Base-by-base conservation (phyloP, 2,329 filamentous ascomycete genomes). In the Diaporthe destruens region DNA sequence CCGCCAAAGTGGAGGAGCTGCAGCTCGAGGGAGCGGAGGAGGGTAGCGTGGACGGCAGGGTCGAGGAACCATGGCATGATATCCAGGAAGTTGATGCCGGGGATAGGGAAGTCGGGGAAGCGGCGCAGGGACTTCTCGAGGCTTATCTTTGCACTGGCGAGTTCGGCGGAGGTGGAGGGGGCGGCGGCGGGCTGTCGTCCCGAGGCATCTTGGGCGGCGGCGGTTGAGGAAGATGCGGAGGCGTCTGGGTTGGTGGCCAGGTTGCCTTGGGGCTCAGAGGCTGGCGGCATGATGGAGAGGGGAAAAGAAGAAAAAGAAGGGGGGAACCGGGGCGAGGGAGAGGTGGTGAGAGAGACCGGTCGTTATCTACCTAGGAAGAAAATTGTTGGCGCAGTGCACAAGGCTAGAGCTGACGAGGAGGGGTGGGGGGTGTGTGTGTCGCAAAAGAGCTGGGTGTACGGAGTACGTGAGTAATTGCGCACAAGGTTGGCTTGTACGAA, bases 21-120 rank as follows among this genome's bases (percentile, higher is more conserved):
- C 75, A 98, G 87, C 84, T 97, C 93, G 77, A 98, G 92, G 63
- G 94, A 94, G 79, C 91, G 90, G 81, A 98, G 87, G 73, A 99
- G 92, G 71, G 90, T 88, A 77, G 89, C 87, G 85, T 98, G 96
- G 74, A 93, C 87, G 67, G 82, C 80, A 71, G 92, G 91, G 80
- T 94, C 89, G 81, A 94, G 91, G 87, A 99, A 98, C 81, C 98
- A 92, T 74, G 96, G 96, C 83, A 99, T 92, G 84, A 99, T 98
- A 82, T 99, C 96, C 86, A 98, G 94, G 84, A 99, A 99, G 79
- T 97, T 88, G 81, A 99, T 96, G 82, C 96, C 96, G 57, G 93
- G 91, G 76, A 93, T 92, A 73, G 96, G 96, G 86, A 98, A 98
- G 87, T 98, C 94, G 80, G 91, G 90, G 85, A 94, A 97, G 82